These are phyloP conservation scores for Pseudogymnoascus sp. DNA, from an alignment of 2,329 filamentous ascomycete genomes.

Conservation along the genomic window DNA sequence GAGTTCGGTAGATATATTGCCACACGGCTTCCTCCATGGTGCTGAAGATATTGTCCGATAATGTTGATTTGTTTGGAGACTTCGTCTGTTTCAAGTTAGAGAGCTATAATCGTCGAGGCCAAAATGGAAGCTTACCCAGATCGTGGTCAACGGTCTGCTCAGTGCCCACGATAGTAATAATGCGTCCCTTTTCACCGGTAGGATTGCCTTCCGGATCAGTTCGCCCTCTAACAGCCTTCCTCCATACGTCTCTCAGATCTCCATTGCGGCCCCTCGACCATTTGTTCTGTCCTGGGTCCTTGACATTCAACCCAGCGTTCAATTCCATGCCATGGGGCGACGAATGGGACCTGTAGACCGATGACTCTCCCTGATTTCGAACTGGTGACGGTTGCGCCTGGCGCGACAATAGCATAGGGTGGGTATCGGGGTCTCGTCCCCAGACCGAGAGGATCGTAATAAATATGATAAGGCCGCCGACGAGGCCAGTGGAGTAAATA, in stretches of 20 bases:
- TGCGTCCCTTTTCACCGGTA: slow-evolving; percentile 55
- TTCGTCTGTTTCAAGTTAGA: slow-evolving; percentile 44
- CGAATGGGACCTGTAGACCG: slow-evolving; percentile 75
- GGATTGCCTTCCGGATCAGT: slow-evolving; percentile 54
- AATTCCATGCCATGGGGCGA: slow-evolving; percentile 79
- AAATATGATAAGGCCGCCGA: slow-evolving; percentile 57
- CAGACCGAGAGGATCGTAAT: slow-evolving; percentile 64
- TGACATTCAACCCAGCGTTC: slow-evolving; percentile 70
- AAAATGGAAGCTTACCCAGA: slow-evolving; percentile 39
- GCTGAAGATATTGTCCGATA: slow-evolving; percentile 68
- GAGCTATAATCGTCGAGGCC: background rate
- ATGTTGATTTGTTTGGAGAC: slow-evolving; percentile 81
- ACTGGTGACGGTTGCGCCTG: slow-evolving; percentile 74
- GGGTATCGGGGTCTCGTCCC: slow-evolving; percentile 75
- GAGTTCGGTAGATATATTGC: slow-evolving; percentile 92
- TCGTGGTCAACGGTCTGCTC: slow-evolving; percentile 67
- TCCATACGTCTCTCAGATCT: slow-evolving; percentile 88
- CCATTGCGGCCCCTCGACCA: slow-evolving; percentile 80
- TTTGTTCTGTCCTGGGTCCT: slow-evolving; percentile 69
- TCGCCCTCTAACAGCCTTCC: slow-evolving; percentile 57
- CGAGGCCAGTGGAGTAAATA: slow-evolving; percentile 65
- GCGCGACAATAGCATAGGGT: slow-evolving; percentile 81
- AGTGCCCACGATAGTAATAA: slow-evolving; percentile 73
- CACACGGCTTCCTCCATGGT: slow-evolving; percentile 65
- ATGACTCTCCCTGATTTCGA: slow-evolving; percentile 75